These are phyloP conservation scores for Aegilops longissima DNA, from an alignment of 176 grass and related monocot species.

Conservation along the genomic window DNA sequence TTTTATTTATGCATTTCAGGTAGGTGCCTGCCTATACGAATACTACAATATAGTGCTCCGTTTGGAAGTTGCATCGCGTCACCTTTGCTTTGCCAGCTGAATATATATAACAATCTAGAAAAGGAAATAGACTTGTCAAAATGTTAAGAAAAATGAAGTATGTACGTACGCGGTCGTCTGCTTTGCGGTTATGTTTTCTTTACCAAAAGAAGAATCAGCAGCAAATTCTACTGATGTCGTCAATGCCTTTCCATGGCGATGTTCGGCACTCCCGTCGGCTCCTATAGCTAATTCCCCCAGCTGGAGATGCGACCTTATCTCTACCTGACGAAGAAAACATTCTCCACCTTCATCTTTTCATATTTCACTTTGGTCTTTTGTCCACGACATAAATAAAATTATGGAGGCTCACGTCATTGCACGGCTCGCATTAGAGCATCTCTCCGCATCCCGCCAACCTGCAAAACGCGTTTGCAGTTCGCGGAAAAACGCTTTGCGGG, in stretches of 20 bases:
- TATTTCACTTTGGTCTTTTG: not conserved
- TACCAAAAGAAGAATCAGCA: not conserved
- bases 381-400: conserved; percentile 8
- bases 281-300: not conserved
- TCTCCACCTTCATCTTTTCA: not conserved
- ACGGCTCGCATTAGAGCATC: conserved; percentile 18
- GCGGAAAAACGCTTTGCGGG: too few species aligned
- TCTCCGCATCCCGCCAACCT: too few species aligned
- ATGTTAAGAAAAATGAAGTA: not conserved
- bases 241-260: not conserved
- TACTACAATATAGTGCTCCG: not conserved
- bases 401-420: not conserved
- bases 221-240: conserved; percentile 22
- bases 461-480: too few species aligned
- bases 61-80: not conserved
- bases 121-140: not conserved
- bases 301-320: conserved; percentile 43
- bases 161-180: not conserved
- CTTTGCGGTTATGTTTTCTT: not conserved
- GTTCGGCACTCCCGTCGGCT: conserved; percentile 2
- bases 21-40: not conserved
- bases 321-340: conserved; percentile 39
- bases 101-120: not conserved
- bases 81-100: not conserved
- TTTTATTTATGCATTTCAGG: not conserved